Evolutionary conservation across 2,329 filamentous ascomycete species (phyloP), one percentile per base, ranked within the genome.

Genomic region (Trichoderma oligosporum): DNA sequence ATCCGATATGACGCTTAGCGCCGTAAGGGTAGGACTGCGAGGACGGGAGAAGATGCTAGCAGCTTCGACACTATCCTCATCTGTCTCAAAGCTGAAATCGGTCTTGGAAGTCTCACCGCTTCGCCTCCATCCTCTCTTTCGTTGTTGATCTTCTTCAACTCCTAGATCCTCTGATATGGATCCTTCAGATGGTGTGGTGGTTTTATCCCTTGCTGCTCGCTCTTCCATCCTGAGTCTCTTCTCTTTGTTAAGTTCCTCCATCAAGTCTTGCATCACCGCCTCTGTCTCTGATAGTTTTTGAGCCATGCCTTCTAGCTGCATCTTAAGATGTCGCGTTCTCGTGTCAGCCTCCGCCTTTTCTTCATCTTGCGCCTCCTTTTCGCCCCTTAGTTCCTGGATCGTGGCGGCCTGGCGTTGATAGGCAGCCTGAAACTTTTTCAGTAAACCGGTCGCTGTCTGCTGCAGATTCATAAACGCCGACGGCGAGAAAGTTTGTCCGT

Each of bases 381-480:
- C 82, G 7, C 76, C 75, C 27, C 74, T 73, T 8, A 82, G 62
- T 39, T 85, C 82, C 9, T 72, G 72, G 1, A 82, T 68, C n/a
- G 77, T 73, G 0, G 73, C 61, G 4, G 79, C 78, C 22, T 79
- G 80, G 54, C 77, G 70, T 46, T 80, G 79, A 67, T 86, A 86
- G 27, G 83, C 83, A 9, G 69, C 71, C 63, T 86, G 85, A 62
- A 86, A 79, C 65, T 75, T 79, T 20, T 71, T 73, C 22, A 87
- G 67, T 4, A 86, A 70, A 4, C 80, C 79, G 4, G 74, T 72
- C 2, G 84, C 84, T 57, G 82, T 83, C 61, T 73, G 70, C 58
- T 82, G 81, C n/a, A 85, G 73, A 65, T 82, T 85, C 66, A 83
- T 84, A 70, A 79, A 86, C 8, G 80, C 78, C 0, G 80, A 75